phyloP scores from a whole-genome alignment of 805 yeast genomes.

The Wickerhamiella lipophila region DNA sequence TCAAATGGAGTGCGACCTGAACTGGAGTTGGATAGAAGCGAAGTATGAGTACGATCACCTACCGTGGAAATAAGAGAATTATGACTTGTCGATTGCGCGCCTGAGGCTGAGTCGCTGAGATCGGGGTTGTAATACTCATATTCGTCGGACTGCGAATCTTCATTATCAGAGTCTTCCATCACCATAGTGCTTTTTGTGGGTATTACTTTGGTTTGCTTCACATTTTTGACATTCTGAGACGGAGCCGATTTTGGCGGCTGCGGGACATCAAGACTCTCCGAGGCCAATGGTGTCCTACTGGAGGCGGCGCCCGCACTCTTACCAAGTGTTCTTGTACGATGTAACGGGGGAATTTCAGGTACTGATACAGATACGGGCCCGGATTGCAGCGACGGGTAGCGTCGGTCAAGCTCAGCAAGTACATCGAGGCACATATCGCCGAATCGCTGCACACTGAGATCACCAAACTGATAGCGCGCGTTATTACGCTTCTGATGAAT shows the following conservation, averaged over 20 bases:
- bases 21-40: background rate
- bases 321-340: conserved; percentile 8
- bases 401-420: conserved; percentile 68
- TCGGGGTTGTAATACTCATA: conserved; percentile 7
- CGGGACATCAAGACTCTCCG: background rate
- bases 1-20: conserved; percentile 1
- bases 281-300: background rate
- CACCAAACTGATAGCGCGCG: conserved; percentile 83
- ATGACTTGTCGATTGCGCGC: background rate
- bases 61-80: background rate
- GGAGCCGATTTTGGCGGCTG: background rate
- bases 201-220: conserved; percentile 41
- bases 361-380: background rate
- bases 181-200: conserved; percentile 76
- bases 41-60: background rate
- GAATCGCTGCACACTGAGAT: conserved; percentile 69
- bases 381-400: conserved; percentile 39
- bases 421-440: conserved; percentile 86
- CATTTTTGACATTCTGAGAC: conserved; percentile 27
- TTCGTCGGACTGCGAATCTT: conserved; percentile 29
- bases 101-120: conserved; percentile 5
- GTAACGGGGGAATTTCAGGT: conserved; percentile 10
- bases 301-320: background rate
- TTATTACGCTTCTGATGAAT: conserved; percentile 93
- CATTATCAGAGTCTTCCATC: conserved; percentile 82